Evolutionary conservation across 305 asterid species (phyloP).

Genomic region (Plantago coronopus): DNA sequence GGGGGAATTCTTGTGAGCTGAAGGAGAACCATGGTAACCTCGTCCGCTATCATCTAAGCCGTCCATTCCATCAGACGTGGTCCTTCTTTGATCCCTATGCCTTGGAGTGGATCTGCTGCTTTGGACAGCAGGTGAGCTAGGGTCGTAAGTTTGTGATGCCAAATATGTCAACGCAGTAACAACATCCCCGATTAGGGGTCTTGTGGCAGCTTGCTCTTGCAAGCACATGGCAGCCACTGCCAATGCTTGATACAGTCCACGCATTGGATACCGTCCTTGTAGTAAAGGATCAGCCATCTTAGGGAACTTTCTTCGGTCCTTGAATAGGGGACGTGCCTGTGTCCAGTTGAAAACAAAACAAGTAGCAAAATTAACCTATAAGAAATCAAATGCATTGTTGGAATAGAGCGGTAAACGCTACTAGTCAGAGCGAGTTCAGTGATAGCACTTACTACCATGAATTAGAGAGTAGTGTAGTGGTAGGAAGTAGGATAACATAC

Average conservation of each 20-base stretch:
- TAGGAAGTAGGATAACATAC: slow-evolving; percentile 38
- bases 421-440: no score
- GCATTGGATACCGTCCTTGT: slow-evolving; percentile 81
- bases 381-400: background rate
- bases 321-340: slow-evolving; percentile 90
- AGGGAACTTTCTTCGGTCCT: slow-evolving; percentile 76
- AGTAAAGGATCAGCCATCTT: slow-evolving; percentile 90
- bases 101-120: slow-evolving; percentile 49
- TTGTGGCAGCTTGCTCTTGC: slow-evolving; percentile 92
- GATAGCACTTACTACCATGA: no score
- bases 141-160: slow-evolving; percentile 84
- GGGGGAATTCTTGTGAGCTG: slow-evolving; percentile 56
- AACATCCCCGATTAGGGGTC: slow-evolving; percentile 84
- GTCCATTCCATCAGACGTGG: slow-evolving; percentile 39
- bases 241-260: slow-evolving; percentile 87
- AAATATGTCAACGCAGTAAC: slow-evolving; percentile 81
- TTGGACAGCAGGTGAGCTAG: slow-evolving; percentile 44
- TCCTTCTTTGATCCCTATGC: slow-evolving; percentile 44
- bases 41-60: slow-evolving; percentile 33
- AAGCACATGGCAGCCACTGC: slow-evolving; percentile 99
- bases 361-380: slow-evolving; percentile 3
- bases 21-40: slow-evolving; percentile 49
- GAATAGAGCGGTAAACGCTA: no score
- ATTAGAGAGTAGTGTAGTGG: no score
- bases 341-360: background rate